Evolutionary conservation across 2,329 filamentous ascomycete genomes (phyloP).

Genomic region (Fusarium buxicola): DNA sequence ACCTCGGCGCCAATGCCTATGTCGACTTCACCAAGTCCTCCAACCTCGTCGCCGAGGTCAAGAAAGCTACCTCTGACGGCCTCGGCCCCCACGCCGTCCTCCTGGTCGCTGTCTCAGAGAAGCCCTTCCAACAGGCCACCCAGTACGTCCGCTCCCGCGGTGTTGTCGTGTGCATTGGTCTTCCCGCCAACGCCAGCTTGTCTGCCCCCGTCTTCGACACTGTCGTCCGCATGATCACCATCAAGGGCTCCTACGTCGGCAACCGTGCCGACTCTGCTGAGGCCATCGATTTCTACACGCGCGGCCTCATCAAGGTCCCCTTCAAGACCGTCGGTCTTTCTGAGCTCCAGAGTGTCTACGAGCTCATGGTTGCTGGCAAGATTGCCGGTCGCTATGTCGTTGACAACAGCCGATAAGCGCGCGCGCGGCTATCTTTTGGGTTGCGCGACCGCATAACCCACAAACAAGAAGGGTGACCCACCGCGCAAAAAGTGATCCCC

Average conservation of each 20-base stretch:
- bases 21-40: conserved; percentile 83
- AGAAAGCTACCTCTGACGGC: conserved; percentile 81
- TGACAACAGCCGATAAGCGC: conserved; percentile 72
- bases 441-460: conserved; percentile 18
- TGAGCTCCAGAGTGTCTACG: conserved; percentile 83
- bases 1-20: conserved; percentile 77
- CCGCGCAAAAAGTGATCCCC: conserved; percentile 39
- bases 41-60: conserved; percentile 86
- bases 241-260: conserved; percentile 94
- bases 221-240: conserved; percentile 89
- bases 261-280: conserved; percentile 90
- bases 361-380: conserved; percentile 76
- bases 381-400: conserved; percentile 85
- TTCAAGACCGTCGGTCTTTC: conserved; percentile 87
- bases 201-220: conserved; percentile 89
- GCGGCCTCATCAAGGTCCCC: conserved; percentile 86
- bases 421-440: conserved; percentile 36
- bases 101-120: conserved; percentile 86
- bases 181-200: conserved; percentile 83
- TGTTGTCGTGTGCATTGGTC: conserved; percentile 87
- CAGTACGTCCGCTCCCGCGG: conserved; percentile 88
- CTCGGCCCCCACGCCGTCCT: conserved; percentile 89
- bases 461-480: conserved; percentile 35
- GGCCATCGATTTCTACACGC: conserved; percentile 88
- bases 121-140: conserved; percentile 94